Evolutionary conservation across 352 stramenopile species (phyloP).

Genomic region (Plasmopara muralis): DNA sequence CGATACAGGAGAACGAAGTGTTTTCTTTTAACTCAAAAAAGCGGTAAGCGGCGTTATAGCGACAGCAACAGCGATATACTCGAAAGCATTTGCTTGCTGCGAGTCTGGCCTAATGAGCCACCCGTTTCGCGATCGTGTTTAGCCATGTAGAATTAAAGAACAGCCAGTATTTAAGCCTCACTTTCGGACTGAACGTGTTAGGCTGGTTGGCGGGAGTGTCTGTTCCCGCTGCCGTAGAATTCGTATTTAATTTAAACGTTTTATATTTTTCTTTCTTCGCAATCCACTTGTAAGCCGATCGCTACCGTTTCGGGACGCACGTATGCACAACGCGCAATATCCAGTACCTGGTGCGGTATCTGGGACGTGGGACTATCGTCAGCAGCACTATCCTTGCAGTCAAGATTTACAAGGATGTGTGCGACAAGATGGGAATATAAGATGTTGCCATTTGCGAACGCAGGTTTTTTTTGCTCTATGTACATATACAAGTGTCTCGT

Average conservation of each 20-base stretch:
- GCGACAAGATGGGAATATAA: not conserved
- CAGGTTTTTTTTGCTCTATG: not conserved
- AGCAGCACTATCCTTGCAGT: slow-evolving; percentile 2
- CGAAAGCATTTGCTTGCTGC: not conserved
- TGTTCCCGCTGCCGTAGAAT: slow-evolving; percentile 14
- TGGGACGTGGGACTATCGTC: slow-evolving; percentile 7
- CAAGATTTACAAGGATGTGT: not conserved
- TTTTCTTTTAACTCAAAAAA: slow-evolving; percentile 61
- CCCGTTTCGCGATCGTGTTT: slow-evolving; percentile 9
- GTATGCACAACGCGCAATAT: slow-evolving; percentile 9
- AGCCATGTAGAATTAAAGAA: slow-evolving; percentile 24
- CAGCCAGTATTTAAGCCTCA: slow-evolving; percentile 28
- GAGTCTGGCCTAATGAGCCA: too few species aligned
- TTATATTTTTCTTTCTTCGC: slow-evolving; percentile 7
- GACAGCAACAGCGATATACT: not conserved
- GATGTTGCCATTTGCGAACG: not conserved
- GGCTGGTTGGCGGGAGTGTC: slow-evolving; percentile 3
- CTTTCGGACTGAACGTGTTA: slow-evolving; percentile 6
- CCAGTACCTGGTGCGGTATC: slow-evolving; percentile 10
- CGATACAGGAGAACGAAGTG: slow-evolving; percentile 61
- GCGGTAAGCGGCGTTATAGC: slow-evolving; percentile 25
- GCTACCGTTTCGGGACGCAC: slow-evolving; percentile 6
- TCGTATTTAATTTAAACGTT: slow-evolving; percentile 34
- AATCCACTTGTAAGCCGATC: too few species aligned
- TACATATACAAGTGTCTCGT: slow-evolving; percentile 9